These are phyloP conservation scores for Funneliformis geosporum DNA, from an alignment of 192 early-diverging fungal genomes.

Conservation along the genomic window DNA sequence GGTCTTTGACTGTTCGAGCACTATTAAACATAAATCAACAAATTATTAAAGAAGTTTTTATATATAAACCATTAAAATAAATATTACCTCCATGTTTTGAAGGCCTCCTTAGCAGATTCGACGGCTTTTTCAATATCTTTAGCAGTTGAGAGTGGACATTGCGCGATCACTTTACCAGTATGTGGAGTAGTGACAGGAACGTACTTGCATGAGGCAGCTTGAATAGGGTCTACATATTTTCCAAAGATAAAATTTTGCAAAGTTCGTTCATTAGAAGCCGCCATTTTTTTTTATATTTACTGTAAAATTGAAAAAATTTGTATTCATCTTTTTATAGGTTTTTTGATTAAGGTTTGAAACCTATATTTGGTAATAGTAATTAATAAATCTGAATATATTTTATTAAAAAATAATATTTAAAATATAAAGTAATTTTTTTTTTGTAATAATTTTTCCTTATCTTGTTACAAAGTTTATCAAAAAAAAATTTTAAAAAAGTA, in stretches of 20 bases:
- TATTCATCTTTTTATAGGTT: too few species aligned
- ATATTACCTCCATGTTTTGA: conserved; percentile 53
- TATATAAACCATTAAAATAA: conserved; percentile 14
- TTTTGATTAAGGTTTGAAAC: too few species aligned
- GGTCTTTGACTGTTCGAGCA: conserved; percentile 67
- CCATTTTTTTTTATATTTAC: too few species aligned
- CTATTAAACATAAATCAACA: neutral
- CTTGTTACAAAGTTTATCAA: too few species aligned
- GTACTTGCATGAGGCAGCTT: conserved; percentile 19
- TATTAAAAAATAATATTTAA: too few species aligned
- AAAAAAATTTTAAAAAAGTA: too few species aligned
- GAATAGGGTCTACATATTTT: conserved; percentile 36
- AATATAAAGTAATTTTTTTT: too few species aligned
- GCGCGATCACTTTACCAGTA: conserved; percentile 62
- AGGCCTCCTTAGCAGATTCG: conserved; percentile 54
- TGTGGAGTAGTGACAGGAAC: conserved; percentile 67
- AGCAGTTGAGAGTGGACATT: conserved; percentile 59
- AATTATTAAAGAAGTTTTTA: neutral
- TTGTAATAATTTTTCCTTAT: too few species aligned
- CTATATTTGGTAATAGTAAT: too few species aligned
- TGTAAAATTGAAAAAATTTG: too few species aligned
- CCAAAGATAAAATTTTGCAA: conserved; percentile 44
- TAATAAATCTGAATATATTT: too few species aligned
- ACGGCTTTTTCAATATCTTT: conserved; percentile 66
- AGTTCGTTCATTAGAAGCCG: neutral